phyloP scores from a whole-genome alignment of 2,329 filamentous ascomycete species.

The Colletotrichum sp. region DNA sequence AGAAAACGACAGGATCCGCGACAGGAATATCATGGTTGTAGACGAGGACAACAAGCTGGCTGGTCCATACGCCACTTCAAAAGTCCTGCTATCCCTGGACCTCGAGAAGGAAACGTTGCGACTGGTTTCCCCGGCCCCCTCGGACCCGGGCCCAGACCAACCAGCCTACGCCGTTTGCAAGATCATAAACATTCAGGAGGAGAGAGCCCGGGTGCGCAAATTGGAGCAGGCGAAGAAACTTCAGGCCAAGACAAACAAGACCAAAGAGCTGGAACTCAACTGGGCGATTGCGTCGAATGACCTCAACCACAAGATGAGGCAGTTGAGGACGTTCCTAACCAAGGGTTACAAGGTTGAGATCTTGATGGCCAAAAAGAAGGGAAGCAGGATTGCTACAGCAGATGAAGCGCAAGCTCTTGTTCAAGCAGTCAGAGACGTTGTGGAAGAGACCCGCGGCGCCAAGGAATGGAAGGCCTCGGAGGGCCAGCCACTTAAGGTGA shows the following conservation, averaged over 20 bases:
- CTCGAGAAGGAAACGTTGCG: slow-evolving; percentile 41
- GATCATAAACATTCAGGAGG: slow-evolving; percentile 64
- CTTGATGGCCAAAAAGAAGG: slow-evolving; percentile 69
- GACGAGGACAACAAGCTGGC: slow-evolving; percentile 41
- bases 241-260: slow-evolving; percentile 41
- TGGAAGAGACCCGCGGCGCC: slow-evolving; percentile 36
- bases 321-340: slow-evolving; percentile 70
- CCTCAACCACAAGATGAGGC: slow-evolving; percentile 71
- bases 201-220: slow-evolving; percentile 47
- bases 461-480: slow-evolving; percentile 50
- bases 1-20: slow-evolving; percentile 49
- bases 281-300: slow-evolving; percentile 85
- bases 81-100: slow-evolving; percentile 46
- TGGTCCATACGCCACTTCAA: slow-evolving; percentile 39
- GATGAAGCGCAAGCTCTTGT: slow-evolving; percentile 68
- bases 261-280: slow-evolving; percentile 86
- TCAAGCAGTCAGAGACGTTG: slow-evolving; percentile 36
- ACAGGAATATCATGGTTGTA: slow-evolving; percentile 46
- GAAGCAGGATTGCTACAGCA: slow-evolving; percentile 59
- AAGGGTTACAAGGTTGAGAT: slow-evolving; percentile 81
- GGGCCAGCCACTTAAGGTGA: slow-evolving; percentile 48
- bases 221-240: slow-evolving; percentile 48
- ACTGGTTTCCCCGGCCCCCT: slow-evolving; percentile 32
- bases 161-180: slow-evolving; percentile 68
- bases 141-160: slow-evolving; percentile 25